Evolutionary conservation across 441 rosid genomes (phyloP).

Genomic region (Omphalea diandra): DNA sequence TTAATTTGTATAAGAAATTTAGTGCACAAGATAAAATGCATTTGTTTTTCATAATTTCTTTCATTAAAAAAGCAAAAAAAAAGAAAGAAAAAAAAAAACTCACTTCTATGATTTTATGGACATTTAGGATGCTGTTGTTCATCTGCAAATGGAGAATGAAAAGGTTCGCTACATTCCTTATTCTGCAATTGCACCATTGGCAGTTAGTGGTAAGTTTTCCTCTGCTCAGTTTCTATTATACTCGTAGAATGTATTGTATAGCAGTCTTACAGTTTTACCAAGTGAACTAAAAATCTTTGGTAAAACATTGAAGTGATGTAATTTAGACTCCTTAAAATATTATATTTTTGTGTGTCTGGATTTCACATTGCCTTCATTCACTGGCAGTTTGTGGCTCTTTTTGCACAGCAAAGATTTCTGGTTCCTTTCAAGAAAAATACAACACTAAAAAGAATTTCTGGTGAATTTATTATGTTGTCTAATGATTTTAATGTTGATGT

Average conservation of each 20-base stretch:
- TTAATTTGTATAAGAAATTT: not conserved
- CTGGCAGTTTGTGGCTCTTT: not conserved
- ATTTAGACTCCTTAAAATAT: not conserved
- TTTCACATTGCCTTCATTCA: not conserved
- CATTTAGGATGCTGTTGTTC: conserved; percentile 48
- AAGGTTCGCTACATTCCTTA: conserved; percentile 70
- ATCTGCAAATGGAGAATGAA: conserved; percentile 64
- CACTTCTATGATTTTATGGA: conserved; percentile 5
- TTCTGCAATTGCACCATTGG: conserved; percentile 61
- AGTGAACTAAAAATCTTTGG: not conserved
- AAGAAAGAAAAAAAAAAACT: not conserved
- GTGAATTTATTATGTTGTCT: not conserved
- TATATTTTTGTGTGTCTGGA: not conserved
- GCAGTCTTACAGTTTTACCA: not conserved
- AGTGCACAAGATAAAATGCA: not conserved
- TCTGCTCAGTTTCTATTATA: not conserved
- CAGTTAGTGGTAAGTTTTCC: conserved; percentile 70
- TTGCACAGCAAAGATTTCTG: too few relatives aligned
- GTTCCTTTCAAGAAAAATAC: too few relatives aligned
- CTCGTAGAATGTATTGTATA: not conserved
- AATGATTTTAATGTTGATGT: not conserved
- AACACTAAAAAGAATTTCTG: too few relatives aligned
- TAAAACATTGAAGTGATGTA: not conserved
- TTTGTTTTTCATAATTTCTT: not conserved
- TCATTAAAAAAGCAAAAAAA: not conserved